phyloP scores from a whole-genome alignment of 192 early-diverging fungal species.

The Coemansia sp. region DNA sequence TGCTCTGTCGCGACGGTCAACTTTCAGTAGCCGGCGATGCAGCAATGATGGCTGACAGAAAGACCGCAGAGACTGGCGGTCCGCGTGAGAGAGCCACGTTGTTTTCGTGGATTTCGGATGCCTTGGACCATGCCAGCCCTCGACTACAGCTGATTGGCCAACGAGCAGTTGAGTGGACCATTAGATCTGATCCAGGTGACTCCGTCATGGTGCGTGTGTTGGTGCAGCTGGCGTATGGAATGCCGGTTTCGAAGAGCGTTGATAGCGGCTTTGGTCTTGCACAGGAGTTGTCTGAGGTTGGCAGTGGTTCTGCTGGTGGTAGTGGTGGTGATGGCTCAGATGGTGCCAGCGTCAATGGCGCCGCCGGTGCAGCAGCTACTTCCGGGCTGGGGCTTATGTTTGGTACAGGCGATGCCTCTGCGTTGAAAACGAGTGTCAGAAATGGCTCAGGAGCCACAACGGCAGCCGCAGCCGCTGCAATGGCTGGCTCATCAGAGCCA shows the following conservation, averaged over 20 bases:
- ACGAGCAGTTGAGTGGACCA: slow-evolving; percentile 42
- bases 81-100: slow-evolving; percentile 40
- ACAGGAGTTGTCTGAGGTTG: background rate
- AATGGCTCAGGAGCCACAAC: slow-evolving; percentile 6
- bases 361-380: background rate
- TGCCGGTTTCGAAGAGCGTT: slow-evolving; percentile 26
- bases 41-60: background rate
- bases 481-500: background rate
- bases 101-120: slow-evolving; percentile 48
- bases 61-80: slow-evolving; percentile 29
- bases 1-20: slow-evolving; percentile 56
- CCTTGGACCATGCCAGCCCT: slow-evolving; percentile 21
- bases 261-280: slow-evolving; percentile 13
- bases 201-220: slow-evolving; percentile 37
- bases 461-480: slow-evolving; percentile 2
- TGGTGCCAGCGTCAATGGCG: background rate
- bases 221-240: slow-evolving; percentile 43
- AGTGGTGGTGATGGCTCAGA: background rate
- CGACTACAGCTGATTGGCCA: slow-evolving; percentile 38
- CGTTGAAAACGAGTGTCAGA: background rate
- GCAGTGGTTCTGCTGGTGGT: background rate
- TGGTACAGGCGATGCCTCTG: slow-evolving; percentile 10
- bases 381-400: slow-evolving; percentile 36
- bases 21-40: background rate
- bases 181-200: slow-evolving; percentile 23